Base-by-base conservation (phyloP, 768 basidiomycete species). In the Polyporus arcularius region DNA sequence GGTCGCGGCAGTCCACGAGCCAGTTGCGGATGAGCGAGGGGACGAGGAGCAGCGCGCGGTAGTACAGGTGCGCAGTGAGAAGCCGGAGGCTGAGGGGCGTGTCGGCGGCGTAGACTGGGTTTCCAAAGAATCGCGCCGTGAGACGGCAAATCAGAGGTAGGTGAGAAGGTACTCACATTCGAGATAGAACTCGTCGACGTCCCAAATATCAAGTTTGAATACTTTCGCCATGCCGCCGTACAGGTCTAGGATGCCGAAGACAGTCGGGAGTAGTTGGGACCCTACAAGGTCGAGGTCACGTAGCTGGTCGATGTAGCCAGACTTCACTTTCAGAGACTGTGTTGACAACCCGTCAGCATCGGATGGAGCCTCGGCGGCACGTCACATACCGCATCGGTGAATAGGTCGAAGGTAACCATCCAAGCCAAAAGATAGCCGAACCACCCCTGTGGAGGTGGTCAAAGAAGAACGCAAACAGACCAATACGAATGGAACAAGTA, bases 361-460 rank as follows among this genome's bases (percentile, higher is more conserved):
- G 10, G 0, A 4, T 47, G 12, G 32, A 1, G 38, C 16, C 2
- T 26, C 40, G 32, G 18, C 3, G 31, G 26, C 5, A 55, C 43
- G 40, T 55, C 43, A 79, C 92, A 63, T 71, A 96, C 95, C 9
- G 93, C 89, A 71, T 92, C 86, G 28, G 78, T 77, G 73, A 97
- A 97, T 18, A 90, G 77, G 68, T 95, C 92, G 62, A 97, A 88
- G 1, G 88, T 71, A n/a, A 93, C 75, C 88, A 96, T 91, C 95
- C 94, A 97, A 2, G 82, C 84, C 9, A 97, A 80, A n/a, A 97
- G 75, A 63, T 85, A 83, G 4, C 88, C 86, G 62, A 91, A 85
- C 2, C 82, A 69, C 51, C 76, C 79, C 79, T 73, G 61, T 52
- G 48, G 31, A 32, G 58, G 5, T 7, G 21, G 16, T 59, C 48